Base-by-base conservation (phyloP, 1,139 yeast genomes). In the Geotrichum carabidarum region DNA sequence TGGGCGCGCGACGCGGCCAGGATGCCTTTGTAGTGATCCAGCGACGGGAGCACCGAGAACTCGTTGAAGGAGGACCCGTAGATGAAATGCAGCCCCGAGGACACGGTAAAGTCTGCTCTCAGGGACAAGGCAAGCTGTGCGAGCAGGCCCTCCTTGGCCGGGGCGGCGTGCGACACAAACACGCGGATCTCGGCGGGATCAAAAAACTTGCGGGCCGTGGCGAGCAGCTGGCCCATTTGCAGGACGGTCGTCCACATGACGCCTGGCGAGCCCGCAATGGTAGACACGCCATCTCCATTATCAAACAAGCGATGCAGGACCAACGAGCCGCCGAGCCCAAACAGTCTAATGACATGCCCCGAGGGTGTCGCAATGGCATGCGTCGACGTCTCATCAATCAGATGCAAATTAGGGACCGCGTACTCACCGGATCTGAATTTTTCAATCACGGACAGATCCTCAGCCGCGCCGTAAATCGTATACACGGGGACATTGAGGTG, bases 11-110 rank as follows among this genome's bases (percentile, higher is more conserved):
- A 76, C 43, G 83, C 77, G 15, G 81, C 78, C 47, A 66, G 60
- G 52, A 64, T 63, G 41, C 58, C 73, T 58, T 83, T 76, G 70
- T 82, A 85, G 60, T 79, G 78, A 62, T 83, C 88, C 63, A 83
- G 79, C 51, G 79, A 76, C 59, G 89, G 76, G 68, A 84, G 76
- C 61, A 83, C 76, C 45, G 86, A 80, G 69, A 81, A 75, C 59
- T 84, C 90, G 66, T 84, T 85, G 62, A 83, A 86, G 62, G 86
- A 79, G 0, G 87, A 79, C 1, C 87, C 85, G 65, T 84, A 84
- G 55, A 85, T 74, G 69, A 84, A 84, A 65, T 86, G 93, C 45
- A 86, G 67, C 1, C 90, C 86, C 59, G 86, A 85, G 8, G 86
- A 80, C 1, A 86, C 68, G 1, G 91, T 83, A 65, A 83, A 84